Evolutionary conservation across 805 yeast species (phyloP), one percentile per base, ranked within the genome.

Genomic region (Yamadazyma laniorum): DNA sequence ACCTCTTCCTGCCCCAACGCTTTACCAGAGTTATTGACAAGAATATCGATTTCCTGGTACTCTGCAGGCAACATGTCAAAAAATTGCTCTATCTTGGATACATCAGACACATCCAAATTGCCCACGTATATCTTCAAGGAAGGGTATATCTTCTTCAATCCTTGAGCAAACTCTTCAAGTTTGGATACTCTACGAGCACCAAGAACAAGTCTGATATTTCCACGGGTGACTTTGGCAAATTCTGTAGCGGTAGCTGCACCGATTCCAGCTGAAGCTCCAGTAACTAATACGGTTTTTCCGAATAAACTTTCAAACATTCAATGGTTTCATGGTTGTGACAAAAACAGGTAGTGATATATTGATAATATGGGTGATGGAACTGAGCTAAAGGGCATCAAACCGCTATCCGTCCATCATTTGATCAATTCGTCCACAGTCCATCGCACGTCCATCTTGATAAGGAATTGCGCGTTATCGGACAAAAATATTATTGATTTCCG

Each of bases 281-380:
- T 53, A 44, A 32, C 63, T 16, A 59, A 70, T 34, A 77, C 78
- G 44, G 95, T 90, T 52, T 85, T 85, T 53, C 14, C 90, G 90
- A 59, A 84, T 85, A 52, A 71, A 84, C 4, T 61, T 90, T 14
- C 93, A 80, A 6, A 74, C 90, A 7, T 48, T 78, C 1, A 9
- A 9, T 21, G 23, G 23, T 21, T 21, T 21, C 9, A 21, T 6
- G 6, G 23, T 21, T 7, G 9, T 21, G 6, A 21, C 23, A 21
- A 21, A 6, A 6, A 21, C 9, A 7, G 23, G 23, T 21, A 21
- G 23, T 21, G 23, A 21, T 21, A 21, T 21, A 21, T 6, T 21
- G 23, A 21, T 21, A 21, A 9, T 9, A n/a, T n/a, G n/a, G n/a
- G n/a, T n/a, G n/a, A n/a, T n/a, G n/a, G n/a, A n/a, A n/a, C n/a